Base-by-base conservation (phyloP, 1,284 basidiomycete genomes). In the Anthracocystis setariae region DNA sequence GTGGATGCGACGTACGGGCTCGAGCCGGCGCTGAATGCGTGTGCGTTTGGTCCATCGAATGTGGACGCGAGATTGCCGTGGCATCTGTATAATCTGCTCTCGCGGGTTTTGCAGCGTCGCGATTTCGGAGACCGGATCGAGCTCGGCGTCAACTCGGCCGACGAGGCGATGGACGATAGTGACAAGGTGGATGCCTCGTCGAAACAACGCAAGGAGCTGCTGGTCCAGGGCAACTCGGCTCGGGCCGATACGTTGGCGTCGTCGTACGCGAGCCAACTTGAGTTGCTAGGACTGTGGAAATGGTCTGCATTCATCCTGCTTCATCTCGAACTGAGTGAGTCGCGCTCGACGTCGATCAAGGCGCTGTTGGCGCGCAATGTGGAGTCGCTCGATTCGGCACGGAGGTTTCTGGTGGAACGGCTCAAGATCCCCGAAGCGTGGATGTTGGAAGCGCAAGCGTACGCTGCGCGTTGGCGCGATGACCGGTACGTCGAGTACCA, bases 31-130 rank as follows among this genome's bases (percentile, higher is more conserved):
- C 82, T 88, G 5, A 75, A 83, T 7, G 90, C 94, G 0, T 85
- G 89, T 29, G 91, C 91, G 35, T 93, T 92, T 77, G 88, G 90
- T 0, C 84, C 90, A 0, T 91, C 89, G 12, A 90, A 91, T 0
- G 83, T 89, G 20, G 94, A 96, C 83, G 90, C 89, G 80, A 89
- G 92, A 12, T 85, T 97, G 54, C 87, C 92, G 8, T 99, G 95
- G 95, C 94, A 98, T 84, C 82, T 98, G 27, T 97, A 95, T 82
- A 88, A 94, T 60, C 85, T 98, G 32, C 86, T 98, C 24, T 91
- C 93, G 4, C 88, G 90, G 23, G 91, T 91, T 51, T 88, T 98
- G 82, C 86, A 89, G 39, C 84, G 90, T 46, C 88, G 94, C 24
- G 94, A 97, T 82, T 92, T 96, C 70, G 87, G 88, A 33, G 94